Base-by-base conservation (phyloP, 1,139 yeast species). In the Groenewaldozyma auringiensis region DNA sequence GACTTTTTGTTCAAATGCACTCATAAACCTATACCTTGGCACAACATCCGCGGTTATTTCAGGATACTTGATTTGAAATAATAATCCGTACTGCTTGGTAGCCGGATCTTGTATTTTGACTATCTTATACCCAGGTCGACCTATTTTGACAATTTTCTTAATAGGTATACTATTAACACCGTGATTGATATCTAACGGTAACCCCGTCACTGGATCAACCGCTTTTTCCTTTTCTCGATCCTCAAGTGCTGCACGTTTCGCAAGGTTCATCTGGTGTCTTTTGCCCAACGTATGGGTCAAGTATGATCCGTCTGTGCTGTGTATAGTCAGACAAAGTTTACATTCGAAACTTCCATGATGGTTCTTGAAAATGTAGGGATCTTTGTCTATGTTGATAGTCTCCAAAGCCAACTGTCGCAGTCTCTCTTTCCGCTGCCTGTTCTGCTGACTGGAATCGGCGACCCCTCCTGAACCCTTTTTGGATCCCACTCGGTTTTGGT, bases 281-380 rank as follows among this genome's bases (percentile, higher is more conserved):
- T 76, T 72, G 2, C 95, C 95, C 41, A 86, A 83, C 2, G 88
- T 72, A 57, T 87, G 96, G 1, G 88, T 74, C 16, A 86, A 68
- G 58, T 84, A 87, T 6, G 88, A 80, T n/a, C 85, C 76, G 50
- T 83, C 89, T 29, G 79, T 76, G 22, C 74, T 70, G 63, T 86
- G 95, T 0, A 83, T 74, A 1, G 95, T 86, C 29, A 79, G 64
- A 60, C 96, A 87, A 29, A 86, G 68, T 40, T 75, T 71, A 61
- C 96, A 87, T 59, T 86, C 95, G 27, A 81, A 68, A 41, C 78
- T 65, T 2, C 95, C 95, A 18, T 81, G 64, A 56, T 82, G 87
- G 60, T 83, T 85, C 53, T 78, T 74, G 62, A 79, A 76, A 16
- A 84, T 83, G 62, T 84, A 86, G 0, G 95, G 95, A 58, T 86